Evolutionary conservation across 169 alveolate genomes (phyloP).

Genomic region (Plasmodium ovale): DNA sequence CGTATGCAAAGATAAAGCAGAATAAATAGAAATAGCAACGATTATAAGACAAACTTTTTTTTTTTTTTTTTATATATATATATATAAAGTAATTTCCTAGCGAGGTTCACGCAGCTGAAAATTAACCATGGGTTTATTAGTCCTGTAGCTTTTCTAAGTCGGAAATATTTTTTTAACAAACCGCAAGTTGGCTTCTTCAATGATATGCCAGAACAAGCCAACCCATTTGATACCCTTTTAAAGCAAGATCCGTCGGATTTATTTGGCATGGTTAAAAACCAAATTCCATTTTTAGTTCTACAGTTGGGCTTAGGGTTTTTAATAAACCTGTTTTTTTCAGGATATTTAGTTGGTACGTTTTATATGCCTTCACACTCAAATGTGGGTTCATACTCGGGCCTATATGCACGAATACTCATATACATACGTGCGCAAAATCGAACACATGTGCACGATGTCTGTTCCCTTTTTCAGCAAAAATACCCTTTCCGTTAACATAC

Average conservation of each 20-base stretch:
- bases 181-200: conserved; percentile 62
- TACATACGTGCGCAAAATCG: neutral
- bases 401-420: neutral
- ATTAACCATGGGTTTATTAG: conserved; percentile 21
- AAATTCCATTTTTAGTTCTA: conserved; percentile 84
- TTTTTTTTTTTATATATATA: neutral
- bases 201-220: conserved; percentile 40
- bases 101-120: conserved; percentile 24
- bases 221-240: conserved; percentile 54
- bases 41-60: neutral
- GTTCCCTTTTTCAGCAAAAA: conserved; percentile 77
- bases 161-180: conserved; percentile 41
- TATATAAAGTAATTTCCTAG: conserved; percentile 33
- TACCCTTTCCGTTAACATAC: conserved; percentile 87
- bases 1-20: neutral
- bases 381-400: no score
- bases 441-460: neutral
- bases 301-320: conserved; percentile 88
- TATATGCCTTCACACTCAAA: no score
- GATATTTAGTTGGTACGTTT: conserved; percentile 82
- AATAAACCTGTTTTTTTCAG: conserved; percentile 84
- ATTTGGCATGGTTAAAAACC: conserved; percentile 85
- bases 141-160: conserved; percentile 48
- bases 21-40: neutral
- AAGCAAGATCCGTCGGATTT: conserved; percentile 80